Base-by-base conservation (phyloP, 139 green algal species). In the Micractinium sp. region DNA sequence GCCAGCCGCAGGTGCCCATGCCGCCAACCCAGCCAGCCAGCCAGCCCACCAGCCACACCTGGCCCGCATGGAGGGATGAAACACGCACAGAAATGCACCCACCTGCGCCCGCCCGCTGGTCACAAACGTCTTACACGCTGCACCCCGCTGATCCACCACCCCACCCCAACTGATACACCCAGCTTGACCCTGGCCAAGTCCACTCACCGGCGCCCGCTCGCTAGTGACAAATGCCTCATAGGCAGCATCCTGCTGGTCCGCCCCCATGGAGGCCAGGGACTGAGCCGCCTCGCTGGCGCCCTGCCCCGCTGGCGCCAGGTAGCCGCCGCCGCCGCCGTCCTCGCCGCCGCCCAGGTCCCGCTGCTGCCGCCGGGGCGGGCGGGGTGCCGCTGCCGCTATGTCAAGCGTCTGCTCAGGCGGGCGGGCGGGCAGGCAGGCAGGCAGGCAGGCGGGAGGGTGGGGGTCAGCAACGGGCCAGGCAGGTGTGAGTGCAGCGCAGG, bases 141-240 rank as follows among this genome's bases (percentile, higher is more conserved):
- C 84, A 29, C 91, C 90, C 1, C 60, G 22, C 56, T 56, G 38
- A 31, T 90, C 85, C 9, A 5, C 61, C 1, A n/a, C n/a, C n/a
- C n/a, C n/a, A n/a, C n/a, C n/a, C n/a, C n/a, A n/a, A n/a, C n/a
- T n/a, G n/a, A n/a, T n/a, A 14, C 60, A 67, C 60, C 60, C 15
- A 14, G 16, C 60, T 16, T 16, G 15, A 67, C 60, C 60, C 60
- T 16, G 15, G 60, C 60, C 63, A 25, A 71, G 20, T 25, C 63
- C 63, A 39, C 88, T 18, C 81, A 91, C 88, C 88, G 71, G 60
- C 60, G 87, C 41, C 23, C 90, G 74, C 79, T 93, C 90, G 27
- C 38, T 78, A 47, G 90, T 93, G 7, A 93, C 90, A 87, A 91
- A 93, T 0, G 87, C 82, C 4, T 86, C 82, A 61, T 93, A 93